Evolutionary conservation across 1,139 yeast genomes (phyloP), one percentile per base, ranked within the genome.

Genomic region (Blastobotrys raffinosifermentans): DNA sequence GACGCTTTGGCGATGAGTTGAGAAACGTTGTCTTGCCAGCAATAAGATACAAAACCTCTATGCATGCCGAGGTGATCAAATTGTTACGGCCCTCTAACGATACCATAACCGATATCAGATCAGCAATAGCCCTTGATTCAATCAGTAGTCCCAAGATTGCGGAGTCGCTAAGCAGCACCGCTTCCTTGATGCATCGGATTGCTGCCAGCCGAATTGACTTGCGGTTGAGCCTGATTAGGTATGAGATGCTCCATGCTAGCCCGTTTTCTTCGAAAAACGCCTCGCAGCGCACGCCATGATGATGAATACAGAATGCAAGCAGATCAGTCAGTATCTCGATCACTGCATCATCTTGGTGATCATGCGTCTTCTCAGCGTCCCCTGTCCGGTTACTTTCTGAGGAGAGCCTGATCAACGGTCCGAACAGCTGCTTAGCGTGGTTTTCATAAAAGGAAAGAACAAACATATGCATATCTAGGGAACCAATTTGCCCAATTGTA

Each of bases 11-110:
- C n/a, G n/a, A n/a, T n/a, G n/a, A n/a, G n/a, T n/a, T n/a, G n/a
- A n/a, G 37, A 32, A 34, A 19, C 38, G 25, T 31, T 38, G 22
- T 48, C 55, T 49, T 58, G 21, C 53, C 59, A 5, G 71, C 54
- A 2, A 84, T 59, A 3, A 70, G 59, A 47, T 77, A 81, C 37
- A 86, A 63, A 29, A 89, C 66, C 51, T 83, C 91, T 37, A 87
- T 66, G 47, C 93, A 74, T 3, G 93, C 72, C 0, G 96, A 85
- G 52, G 77, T 83, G 2, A 84, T 72, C 43, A 89, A 64, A 52
- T 79, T 82, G 53, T 81, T 77, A 31, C 64, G 62, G 26, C 68
- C 62, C 15, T 72, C 67, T 14, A 75, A 72, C n/a, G 65, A 69
- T 15, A 63, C 60, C 44, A 83, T 67, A 39, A 77, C 64, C 1